phyloP scores from a whole-genome alignment of 495 filamentous ascomycete species.

The Aspergillus homomorphus region DNA sequence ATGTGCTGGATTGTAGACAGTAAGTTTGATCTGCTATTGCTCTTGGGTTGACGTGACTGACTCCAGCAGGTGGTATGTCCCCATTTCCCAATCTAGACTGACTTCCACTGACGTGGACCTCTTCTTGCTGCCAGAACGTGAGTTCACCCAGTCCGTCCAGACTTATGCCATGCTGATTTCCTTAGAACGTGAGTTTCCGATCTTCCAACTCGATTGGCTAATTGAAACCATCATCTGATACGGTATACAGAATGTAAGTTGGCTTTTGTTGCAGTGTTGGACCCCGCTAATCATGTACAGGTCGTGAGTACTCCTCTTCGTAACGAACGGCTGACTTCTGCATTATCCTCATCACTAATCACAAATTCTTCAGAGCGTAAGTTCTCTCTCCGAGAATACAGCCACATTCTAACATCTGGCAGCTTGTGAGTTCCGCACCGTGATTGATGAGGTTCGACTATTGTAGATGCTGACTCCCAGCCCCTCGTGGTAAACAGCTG shows the following conservation, averaged over 20 bases:
- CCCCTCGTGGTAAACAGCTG: neutral
- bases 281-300: neutral
- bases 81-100: neutral
- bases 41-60: constrained; percentile 4
- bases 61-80: constrained; percentile 17
- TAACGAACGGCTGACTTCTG: neutral
- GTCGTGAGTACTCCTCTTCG: neutral
- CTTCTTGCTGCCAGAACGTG: neutral
- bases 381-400: neutral
- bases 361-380: constrained; percentile 13
- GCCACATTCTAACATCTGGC: neutral
- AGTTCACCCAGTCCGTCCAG: neutral
- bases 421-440: constrained; percentile 12
- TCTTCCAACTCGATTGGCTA: neutral
- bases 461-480: neutral
- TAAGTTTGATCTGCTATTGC: neutral
- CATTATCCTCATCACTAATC: constrained; percentile 1
- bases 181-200: constrained; percentile 13
- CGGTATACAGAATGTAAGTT: neutral
- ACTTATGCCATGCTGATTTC: neutral
- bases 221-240: neutral
- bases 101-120: constrained; percentile 12
- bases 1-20: constrained; percentile 1
- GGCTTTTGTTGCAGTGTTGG: neutral
- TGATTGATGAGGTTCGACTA: neutral